Evolutionary conservation across 2,329 filamentous ascomycete species (phyloP), one percentile per base, ranked within the genome.

Genomic region (Colletotrichum filicis): DNA sequence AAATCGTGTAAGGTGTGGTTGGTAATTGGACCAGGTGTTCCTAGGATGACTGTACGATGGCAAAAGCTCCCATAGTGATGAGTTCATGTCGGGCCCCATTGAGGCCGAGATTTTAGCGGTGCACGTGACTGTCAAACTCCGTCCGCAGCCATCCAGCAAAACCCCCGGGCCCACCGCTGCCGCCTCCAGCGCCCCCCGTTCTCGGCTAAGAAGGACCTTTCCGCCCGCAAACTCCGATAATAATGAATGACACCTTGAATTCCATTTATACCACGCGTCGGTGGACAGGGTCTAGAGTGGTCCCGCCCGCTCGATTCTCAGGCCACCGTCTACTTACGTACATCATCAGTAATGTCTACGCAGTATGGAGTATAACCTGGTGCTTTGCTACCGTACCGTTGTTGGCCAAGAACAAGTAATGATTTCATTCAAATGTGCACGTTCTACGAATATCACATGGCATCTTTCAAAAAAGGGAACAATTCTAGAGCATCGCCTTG

Each of bases 11-110:
- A 32, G 14, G 65, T 68, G 58, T 32, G 49, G 65, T 70, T 73
- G 60, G 55, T 57, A 65, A 65, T 73, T 52, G 66, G 22, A 28
- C 58, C 37, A 62, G 53, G 53, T 28, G 63, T 59, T 59, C 53
- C 55, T 16, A 26, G 55, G 42, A 64, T 73, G 70, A 73, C 66
- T 70, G 55, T 52, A 60, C 60, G 70, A 73, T 72, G 70, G 70
- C 70, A 69, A 73, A 73, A 70, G 60, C 69, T 53, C 69, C 69
- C 60, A 68, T 42, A 71, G 69, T 68, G 65, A 62, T 68, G 64
- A 71, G 68, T 71, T 71, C 68, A 71, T 71, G 55, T 67, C 68
- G 57, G 63, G 57, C 63, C 14, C 63, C 19, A 52, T 52, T 22
- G 28, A 46, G 59, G 60, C 66, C 70, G 53, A 67, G 46, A 65